Conservation (phyloP, 2,329 filamentous ascomycete species). For the Fusarium scirpi region DNA sequence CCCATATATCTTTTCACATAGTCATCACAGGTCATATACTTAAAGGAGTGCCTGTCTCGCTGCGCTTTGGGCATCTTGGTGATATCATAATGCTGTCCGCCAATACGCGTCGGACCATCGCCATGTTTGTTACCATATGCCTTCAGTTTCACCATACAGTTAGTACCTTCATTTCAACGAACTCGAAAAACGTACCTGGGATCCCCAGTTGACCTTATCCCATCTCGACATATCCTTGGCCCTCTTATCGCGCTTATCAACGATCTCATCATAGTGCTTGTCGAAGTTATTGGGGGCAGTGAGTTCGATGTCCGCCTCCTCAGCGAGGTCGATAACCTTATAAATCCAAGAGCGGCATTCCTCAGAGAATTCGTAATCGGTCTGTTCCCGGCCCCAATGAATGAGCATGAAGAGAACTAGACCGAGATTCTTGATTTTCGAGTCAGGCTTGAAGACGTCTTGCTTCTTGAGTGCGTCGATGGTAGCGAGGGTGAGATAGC, state of each 20-base stretch:
- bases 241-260: background rate
- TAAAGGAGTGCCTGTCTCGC: background rate
- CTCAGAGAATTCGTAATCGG: background rate
- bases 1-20: background rate
- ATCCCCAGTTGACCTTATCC: constrained; percentile 16
- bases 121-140: background rate
- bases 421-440: constrained; percentile 34
- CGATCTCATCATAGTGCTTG: background rate
- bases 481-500: constrained; percentile 19
- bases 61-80: constrained; percentile 7
- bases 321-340: constrained; percentile 26
- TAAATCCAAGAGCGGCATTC: constrained; percentile 28
- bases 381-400: constrained; percentile 12
- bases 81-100: constrained; percentile 17
- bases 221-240: constrained; percentile 15
- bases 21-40: background rate
- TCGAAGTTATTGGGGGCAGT: background rate
- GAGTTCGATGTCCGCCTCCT: constrained; percentile 24
- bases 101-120: background rate
- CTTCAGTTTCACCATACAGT: background rate
- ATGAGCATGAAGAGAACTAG: constrained; percentile 26
- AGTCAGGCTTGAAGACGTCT: constrained; percentile 26
- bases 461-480: constrained; percentile 32
- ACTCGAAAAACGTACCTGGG: background rate
- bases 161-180: background rate